A percentile compares a stretch with the other conserved stretches of the same genome.
phyloP scores from a whole-genome alignment of 139 green algal species.

The Chlorella sp. region DNA sequence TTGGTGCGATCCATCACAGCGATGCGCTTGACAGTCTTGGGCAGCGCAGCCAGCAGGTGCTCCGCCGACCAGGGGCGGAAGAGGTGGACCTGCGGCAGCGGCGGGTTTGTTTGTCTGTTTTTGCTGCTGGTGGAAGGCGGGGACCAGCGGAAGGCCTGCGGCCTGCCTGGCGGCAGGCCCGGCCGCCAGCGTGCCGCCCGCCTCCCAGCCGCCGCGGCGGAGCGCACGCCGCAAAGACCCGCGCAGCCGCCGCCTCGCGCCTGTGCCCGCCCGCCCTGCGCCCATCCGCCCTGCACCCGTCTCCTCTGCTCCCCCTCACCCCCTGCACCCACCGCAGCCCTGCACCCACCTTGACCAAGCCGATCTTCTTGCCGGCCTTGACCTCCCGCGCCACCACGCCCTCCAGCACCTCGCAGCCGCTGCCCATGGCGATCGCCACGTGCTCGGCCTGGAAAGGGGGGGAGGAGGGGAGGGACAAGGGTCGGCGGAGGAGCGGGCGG shows the following conservation, averaged over 20 bases:
- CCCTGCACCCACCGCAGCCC: not conserved
- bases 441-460: slow-evolving; percentile 33
- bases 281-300: too few species aligned
- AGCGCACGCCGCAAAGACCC: too few species aligned
- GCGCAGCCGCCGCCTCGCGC: too few species aligned
- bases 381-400: slow-evolving; percentile 37
- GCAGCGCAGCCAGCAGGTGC: slow-evolving; percentile 47
- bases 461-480: not conserved
- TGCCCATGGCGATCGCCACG: slow-evolving; percentile 57
- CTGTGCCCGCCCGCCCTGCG: too few species aligned
- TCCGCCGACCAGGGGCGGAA: slow-evolving; percentile 54
- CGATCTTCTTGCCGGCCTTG: slow-evolving; percentile 43
- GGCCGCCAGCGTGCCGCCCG: too few species aligned
- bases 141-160: too few species aligned
- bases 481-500: too few species aligned
- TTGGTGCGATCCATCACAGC: slow-evolving; percentile 61
- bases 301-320: too few species aligned
- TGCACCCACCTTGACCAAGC: slow-evolving; percentile 46
- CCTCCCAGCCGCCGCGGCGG: too few species aligned
- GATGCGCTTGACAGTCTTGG: slow-evolving; percentile 37
- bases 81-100: slow-evolving; percentile 53
- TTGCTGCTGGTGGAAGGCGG: too few species aligned
- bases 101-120: too few species aligned
- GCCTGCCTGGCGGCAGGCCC: too few species aligned
- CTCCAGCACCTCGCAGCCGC: slow-evolving; percentile 44